A percentile compares a stretch with the other conserved stretches of the same genome.
phyloP scores from a whole-genome alignment of 148 eudicot genomes.

The Cornus florida region DNA sequence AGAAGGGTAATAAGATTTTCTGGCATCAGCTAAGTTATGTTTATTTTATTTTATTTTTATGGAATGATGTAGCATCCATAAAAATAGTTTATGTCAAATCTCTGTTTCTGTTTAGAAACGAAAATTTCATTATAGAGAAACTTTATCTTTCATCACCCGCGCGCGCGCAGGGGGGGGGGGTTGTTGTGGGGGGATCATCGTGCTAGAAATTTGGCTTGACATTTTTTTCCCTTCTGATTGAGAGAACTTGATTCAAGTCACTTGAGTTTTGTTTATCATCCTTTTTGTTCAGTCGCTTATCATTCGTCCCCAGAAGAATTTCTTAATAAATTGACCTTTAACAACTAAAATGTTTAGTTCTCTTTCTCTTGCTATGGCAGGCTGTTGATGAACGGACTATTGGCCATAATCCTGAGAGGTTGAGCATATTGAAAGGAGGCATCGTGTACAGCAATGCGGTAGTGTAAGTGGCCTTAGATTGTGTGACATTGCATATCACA shows the following conservation, averaged over 20 bases:
- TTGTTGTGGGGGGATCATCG: too few species aligned
- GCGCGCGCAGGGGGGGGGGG: too few species aligned
- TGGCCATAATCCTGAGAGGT: slow-evolving; percentile 92
- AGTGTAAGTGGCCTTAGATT: slow-evolving; percentile 53
- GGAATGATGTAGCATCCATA: not conserved
- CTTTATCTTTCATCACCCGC: not conserved
- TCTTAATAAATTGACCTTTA: not conserved
- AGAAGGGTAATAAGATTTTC: not conserved
- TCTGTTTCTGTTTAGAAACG: too few species aligned
- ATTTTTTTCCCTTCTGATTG: not conserved
- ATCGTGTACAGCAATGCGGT: slow-evolving; percentile 83
- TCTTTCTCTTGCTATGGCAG: slow-evolving; percentile 32
- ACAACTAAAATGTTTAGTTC: not conserved
- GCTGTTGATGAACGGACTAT: slow-evolving; percentile 87
- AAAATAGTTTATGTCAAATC: not conserved
- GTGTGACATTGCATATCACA: not conserved
- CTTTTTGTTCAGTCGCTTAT: not conserved
- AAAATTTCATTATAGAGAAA: not conserved
- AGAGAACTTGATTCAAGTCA: slow-evolving; percentile 1
- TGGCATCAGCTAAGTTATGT: not conserved
- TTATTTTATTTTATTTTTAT: not conserved
- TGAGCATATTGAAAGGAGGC: slow-evolving; percentile 87
- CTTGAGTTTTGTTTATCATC: not conserved
- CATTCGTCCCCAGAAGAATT: not conserved
- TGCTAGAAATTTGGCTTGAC: not conserved